Evolutionary conservation across 2,329 filamentous ascomycete genomes (phyloP).

Genomic region (Colletotrichum sp.): DNA sequence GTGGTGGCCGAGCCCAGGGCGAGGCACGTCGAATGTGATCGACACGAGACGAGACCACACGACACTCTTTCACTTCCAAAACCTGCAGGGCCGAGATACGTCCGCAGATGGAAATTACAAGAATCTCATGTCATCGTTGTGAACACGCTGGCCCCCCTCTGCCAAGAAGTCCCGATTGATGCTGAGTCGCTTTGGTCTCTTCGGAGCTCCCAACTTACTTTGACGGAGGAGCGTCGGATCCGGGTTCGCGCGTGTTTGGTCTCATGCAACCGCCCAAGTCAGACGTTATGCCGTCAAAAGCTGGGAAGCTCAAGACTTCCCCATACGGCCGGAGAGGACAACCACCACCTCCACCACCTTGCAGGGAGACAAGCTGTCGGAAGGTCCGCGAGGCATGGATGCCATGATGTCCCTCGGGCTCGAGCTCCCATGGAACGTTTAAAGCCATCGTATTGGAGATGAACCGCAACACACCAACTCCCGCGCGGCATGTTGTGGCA

Average conservation of each 20-base stretch:
- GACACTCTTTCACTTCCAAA: neutral
- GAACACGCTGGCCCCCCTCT: neutral
- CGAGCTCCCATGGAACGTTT: neutral
- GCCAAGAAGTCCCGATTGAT: neutral
- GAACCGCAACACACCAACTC: neutral
- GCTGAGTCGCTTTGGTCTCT: neutral
- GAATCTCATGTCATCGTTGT: neutral
- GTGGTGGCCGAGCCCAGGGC: neutral
- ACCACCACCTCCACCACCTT: neutral
- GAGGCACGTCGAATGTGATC: neutral
- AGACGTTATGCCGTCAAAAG: neutral
- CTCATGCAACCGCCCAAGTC: constrained; percentile 1
- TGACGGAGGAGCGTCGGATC: constrained; percentile 6
- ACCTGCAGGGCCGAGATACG: neutral
- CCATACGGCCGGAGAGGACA: neutral
- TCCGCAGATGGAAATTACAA: neutral
- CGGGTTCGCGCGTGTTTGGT: neutral
- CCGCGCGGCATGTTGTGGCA: neutral
- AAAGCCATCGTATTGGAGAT: neutral
- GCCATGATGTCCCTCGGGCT: neutral
- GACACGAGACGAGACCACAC: neutral
- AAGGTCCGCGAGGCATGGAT: neutral
- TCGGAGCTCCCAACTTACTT: neutral
- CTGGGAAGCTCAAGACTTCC: neutral
- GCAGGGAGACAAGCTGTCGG: neutral